Percentiles rank a stretch among this genome's conserved stretches.
Conservation (phyloP, 495 filamentous ascomycete genomes). For the Schizothecium vesticola region DNA sequence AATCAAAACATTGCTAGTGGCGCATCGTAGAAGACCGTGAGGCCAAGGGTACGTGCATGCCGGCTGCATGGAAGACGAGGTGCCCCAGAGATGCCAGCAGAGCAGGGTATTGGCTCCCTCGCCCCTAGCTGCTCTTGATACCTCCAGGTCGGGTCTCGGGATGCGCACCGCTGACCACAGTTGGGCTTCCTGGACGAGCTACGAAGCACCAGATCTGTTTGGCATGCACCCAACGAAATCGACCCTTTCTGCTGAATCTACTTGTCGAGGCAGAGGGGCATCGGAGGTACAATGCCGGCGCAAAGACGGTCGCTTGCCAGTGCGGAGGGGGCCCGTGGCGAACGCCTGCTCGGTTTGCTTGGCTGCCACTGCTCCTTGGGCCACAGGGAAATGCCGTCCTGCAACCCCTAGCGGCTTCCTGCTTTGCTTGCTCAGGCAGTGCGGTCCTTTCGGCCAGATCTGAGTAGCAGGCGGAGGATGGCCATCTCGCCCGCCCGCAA, state of each 20-base stretch:
- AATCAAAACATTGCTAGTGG: slow-evolving; percentile 27
- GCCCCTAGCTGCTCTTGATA: slow-evolving; percentile 8
- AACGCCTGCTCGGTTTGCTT: slow-evolving; percentile 15
- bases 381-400: slow-evolving; percentile 20
- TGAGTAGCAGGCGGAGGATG: slow-evolving; percentile 17
- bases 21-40: slow-evolving; percentile 23
- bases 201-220: background rate
- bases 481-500: slow-evolving; percentile 14
- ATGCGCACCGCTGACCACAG: slow-evolving; percentile 7
- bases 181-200: background rate
- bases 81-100: slow-evolving; percentile 17
- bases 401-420: slow-evolving; percentile 30
- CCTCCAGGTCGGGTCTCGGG: slow-evolving; percentile 12
- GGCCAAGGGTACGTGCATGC: slow-evolving; percentile 30
- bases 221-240: background rate
- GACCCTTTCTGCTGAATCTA: background rate
- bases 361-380: slow-evolving; percentile 15
- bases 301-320: slow-evolving; percentile 1
- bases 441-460: slow-evolving; percentile 28
- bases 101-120: slow-evolving; percentile 11
- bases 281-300: background rate
- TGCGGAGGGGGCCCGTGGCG: slow-evolving; percentile 11
- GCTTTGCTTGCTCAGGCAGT: slow-evolving; percentile 27
- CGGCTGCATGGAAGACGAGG: slow-evolving; percentile 31
- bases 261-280: slow-evolving; percentile 3